A percentile compares a stretch with the other conserved stretches of the same genome.
Conservation (phyloP, 2,329 filamentous ascomycete species). For the Claviceps fusiformis region DNA sequence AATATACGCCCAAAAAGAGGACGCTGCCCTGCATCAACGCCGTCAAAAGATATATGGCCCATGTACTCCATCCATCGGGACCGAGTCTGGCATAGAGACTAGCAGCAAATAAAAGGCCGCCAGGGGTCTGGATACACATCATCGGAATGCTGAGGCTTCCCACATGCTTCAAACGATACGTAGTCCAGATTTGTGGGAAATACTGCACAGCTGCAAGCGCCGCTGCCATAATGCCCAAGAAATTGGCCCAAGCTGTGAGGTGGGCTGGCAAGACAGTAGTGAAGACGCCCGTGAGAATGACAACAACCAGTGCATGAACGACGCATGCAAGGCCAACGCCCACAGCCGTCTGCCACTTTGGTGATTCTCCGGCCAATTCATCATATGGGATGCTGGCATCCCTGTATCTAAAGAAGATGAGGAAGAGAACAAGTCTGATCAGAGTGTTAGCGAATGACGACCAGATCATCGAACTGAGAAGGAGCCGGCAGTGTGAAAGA, state of each 20-base stretch:
- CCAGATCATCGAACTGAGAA: neutral
- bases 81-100: slow-evolving; percentile 74
- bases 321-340: slow-evolving; percentile 60
- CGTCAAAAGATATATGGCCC: slow-evolving; percentile 82
- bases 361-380: slow-evolving; percentile 36
- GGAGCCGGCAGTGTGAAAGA: neutral
- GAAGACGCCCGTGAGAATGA: slow-evolving; percentile 57
- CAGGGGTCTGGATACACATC: slow-evolving; percentile 97
- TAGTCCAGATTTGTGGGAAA: slow-evolving; percentile 88
- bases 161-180: slow-evolving; percentile 70
- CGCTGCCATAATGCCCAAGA: slow-evolving; percentile 68
- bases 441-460: slow-evolving; percentile 9
- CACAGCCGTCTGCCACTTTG: slow-evolving; percentile 67
- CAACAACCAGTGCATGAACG: slow-evolving; percentile 57
- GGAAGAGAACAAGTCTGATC: slow-evolving; percentile 72
- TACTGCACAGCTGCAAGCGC: slow-evolving; percentile 79
- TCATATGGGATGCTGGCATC: slow-evolving; percentile 35
- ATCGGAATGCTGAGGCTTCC: slow-evolving; percentile 90
- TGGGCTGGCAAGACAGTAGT: slow-evolving; percentile 46
- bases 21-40: slow-evolving; percentile 73
- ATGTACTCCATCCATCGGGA: slow-evolving; percentile 80
- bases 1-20: slow-evolving; percentile 67
- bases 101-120: slow-evolving; percentile 76
- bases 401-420: slow-evolving; percentile 76
- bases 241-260: slow-evolving; percentile 69